Percentiles rank a stretch among this genome's conserved stretches.
Conservation (phyloP, 1,284 basidiomycete genomes). For the Phellopilus nigrolimitatus region DNA sequence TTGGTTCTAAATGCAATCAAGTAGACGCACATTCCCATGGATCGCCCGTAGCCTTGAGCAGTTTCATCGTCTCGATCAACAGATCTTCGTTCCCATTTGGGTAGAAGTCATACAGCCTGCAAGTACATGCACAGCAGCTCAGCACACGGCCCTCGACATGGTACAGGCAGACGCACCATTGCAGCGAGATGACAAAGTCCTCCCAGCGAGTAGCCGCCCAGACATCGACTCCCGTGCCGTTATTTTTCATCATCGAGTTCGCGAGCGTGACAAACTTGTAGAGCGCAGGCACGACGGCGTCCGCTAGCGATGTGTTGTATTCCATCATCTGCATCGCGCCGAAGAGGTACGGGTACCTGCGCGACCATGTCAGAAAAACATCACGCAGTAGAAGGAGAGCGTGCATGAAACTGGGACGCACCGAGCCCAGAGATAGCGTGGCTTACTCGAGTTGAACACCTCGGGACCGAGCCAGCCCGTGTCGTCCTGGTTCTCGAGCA, state of each 20-base stretch:
- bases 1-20: not conserved
- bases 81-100: slow-evolving; percentile 46
- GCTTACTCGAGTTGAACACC: slow-evolving; percentile 44
- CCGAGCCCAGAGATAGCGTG: slow-evolving; percentile 53
- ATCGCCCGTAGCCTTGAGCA: slow-evolving; percentile 49
- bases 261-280: slow-evolving; percentile 51
- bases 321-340: slow-evolving; percentile 53
- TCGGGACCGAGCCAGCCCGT: slow-evolving; percentile 57
- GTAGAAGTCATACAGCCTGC: slow-evolving; percentile 51
- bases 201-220: slow-evolving; percentile 56
- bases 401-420: slow-evolving; percentile 26
- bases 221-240: slow-evolving; percentile 47
- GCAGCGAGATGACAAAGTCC: slow-evolving; percentile 49
- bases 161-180: slow-evolving; percentile 51
- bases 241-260: slow-evolving; percentile 49
- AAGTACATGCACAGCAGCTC: no score
- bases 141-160: no score
- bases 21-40: slow-evolving; percentile 36
- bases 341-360: slow-evolving; percentile 51
- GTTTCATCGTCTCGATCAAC: slow-evolving; percentile 51
- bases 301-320: slow-evolving; percentile 39
- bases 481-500: slow-evolving; percentile 48
- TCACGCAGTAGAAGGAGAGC: not conserved
- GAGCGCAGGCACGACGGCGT: slow-evolving; percentile 41
- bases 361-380: not conserved